Evolutionary conservation across 495 filamentous ascomycete species (phyloP).

Genomic region (Bryoglossum gracile): DNA sequence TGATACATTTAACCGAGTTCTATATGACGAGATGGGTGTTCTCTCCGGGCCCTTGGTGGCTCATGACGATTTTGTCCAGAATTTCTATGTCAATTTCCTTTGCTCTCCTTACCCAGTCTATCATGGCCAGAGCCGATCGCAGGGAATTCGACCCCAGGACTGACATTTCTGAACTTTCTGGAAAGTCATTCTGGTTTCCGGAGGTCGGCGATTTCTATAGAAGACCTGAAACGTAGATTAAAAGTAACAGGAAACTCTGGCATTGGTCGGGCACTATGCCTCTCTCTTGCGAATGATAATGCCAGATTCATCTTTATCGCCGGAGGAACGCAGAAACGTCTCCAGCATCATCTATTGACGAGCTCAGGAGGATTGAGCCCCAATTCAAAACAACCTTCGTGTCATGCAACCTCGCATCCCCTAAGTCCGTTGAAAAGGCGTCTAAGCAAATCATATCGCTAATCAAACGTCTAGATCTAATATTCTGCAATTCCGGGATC

Average conservation of each 20-base stretch:
- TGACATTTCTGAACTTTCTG: conserved; percentile 49
- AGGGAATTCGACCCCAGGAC: conserved; percentile 40
- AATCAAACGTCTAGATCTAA: conserved; percentile 38
- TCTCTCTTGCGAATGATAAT: conserved; percentile 51
- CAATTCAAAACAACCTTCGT: conserved; percentile 10
- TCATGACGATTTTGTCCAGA: no score
- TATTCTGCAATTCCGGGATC: conserved; percentile 64
- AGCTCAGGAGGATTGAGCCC: conserved; percentile 27
- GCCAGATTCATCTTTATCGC: conserved; percentile 55
- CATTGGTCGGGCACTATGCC: conserved; percentile 55
- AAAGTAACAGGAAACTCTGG: conserved; percentile 49
- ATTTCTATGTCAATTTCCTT: no score
- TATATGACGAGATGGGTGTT: no score
- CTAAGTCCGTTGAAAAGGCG: conserved; percentile 10
- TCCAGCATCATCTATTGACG: conserved; percentile 37
- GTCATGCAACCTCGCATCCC: conserved; percentile 17
- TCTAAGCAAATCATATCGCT: conserved; percentile 10
- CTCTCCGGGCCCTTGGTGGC: no score
- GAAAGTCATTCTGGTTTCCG: conserved; percentile 54
- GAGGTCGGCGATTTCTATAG: no score
- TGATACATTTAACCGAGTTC: no score
- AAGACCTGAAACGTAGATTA: background rate
- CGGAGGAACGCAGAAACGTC: conserved; percentile 47
- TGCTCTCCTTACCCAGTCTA: background rate
- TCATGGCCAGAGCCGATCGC: background rate